Percentiles rank a stretch among this genome's conserved stretches.
phyloP scores from a whole-genome alignment of 345 rosid species.

The Gossypium longicalyx region DNA sequence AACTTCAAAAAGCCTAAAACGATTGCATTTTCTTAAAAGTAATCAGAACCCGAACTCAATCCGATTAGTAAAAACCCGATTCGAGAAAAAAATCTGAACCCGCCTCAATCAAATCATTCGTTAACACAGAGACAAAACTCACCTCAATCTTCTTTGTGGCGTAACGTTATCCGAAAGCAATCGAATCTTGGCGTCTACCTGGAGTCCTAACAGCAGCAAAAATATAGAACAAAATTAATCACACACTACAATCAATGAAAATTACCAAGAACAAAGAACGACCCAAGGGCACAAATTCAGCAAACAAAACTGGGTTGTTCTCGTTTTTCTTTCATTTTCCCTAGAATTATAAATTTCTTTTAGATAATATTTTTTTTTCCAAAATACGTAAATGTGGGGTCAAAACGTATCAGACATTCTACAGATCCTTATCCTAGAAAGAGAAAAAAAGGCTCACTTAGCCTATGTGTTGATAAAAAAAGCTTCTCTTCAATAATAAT shows the following conservation, averaged over 20 bases:
- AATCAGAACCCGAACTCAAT: neutral
- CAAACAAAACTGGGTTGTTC: slow-evolving; percentile 18
- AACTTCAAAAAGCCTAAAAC: neutral
- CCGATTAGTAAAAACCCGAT: neutral
- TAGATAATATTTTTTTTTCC: neutral
- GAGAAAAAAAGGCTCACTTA: slow-evolving; percentile 13
- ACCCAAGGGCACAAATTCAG: slow-evolving; percentile 24
- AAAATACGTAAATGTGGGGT: slow-evolving; percentile 21
- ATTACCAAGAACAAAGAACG: slow-evolving; percentile 9
- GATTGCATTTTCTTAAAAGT: neutral
- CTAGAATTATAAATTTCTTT: neutral
- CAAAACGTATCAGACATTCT: slow-evolving; percentile 15
- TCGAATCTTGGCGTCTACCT: slow-evolving; percentile 16
- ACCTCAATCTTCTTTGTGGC: slow-evolving; percentile 22
- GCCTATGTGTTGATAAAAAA: slow-evolving; percentile 22
- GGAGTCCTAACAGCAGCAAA: neutral
- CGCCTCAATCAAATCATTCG: neutral
- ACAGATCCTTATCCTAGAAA: slow-evolving; percentile 39
- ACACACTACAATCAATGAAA: neutral
- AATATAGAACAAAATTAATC: neutral
- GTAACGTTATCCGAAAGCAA: slow-evolving; percentile 23
- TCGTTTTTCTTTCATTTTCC: slow-evolving; percentile 2
- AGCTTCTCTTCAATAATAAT: neutral
- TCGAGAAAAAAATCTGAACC: neutral
- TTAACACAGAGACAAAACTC: slow-evolving; percentile 11